Base-by-base conservation (phyloP, 78 protist species). In the Chrysochromulina parva region DNA sequence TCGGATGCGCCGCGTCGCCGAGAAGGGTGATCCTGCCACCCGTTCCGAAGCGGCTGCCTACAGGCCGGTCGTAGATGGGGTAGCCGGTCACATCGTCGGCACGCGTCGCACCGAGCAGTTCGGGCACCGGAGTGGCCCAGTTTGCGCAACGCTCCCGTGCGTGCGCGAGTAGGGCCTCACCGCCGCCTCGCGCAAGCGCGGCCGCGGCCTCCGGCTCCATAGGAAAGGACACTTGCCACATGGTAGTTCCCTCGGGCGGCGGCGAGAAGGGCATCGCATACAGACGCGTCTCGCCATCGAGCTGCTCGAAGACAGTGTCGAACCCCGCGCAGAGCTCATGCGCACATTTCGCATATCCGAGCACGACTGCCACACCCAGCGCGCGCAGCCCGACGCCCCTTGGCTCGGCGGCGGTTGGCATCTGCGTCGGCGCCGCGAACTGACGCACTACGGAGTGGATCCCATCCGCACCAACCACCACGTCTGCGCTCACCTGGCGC, bases 31-130 rank as follows among this genome's bases (percentile, higher is more conserved):
- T 38, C 38, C 38, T 38, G 38, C 38, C 38, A 38, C 38, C 38
- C 38, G 38, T 38, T 38, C 38, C 38, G 38, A 38, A 38, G 38
- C 38, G 38, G 38, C 38, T 38, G 38, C 38, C 38, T 38, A 38
- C 38, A 38, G 62, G 58, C 62, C 90, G 90, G 58, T 89, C 92
- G 87, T 24, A 89, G 47, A 62, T 87, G 11, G 92, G 92, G 86
- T 74, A 89, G 20, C 92, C 92, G 4, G 58, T 86, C 22, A 86
- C 38, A 65, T 24, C 58, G 38, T 38, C 74, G n/a, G 50, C n/a
- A 17, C 3, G 20, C 11, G 88, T 55, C 57, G 53, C 92, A 10
- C 1, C 20, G 22, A 89, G 26, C 22, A 89, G 38, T 24, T 53
- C 28, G 3, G 88, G 59, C 11, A 59, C 22, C 2, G 92, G 92